Conservation (phyloP, 345 rosid genomes). For the Bretschneidera sinensis region DNA sequence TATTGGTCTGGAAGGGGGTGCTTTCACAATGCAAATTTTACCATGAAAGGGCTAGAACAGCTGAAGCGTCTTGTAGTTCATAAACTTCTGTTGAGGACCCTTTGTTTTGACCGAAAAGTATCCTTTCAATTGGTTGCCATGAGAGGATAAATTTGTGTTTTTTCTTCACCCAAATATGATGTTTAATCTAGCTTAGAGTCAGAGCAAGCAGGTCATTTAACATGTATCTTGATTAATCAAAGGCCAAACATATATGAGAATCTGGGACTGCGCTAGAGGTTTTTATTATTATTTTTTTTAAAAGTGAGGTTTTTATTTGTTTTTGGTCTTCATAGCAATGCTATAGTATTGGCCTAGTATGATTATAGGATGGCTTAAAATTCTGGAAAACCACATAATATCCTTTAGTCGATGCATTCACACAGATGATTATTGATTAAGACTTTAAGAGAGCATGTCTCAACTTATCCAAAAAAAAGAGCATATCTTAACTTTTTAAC, state of each 20-base stretch:
- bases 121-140: neutral
- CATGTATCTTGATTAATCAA: neutral
- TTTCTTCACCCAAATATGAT: too few relatives aligned
- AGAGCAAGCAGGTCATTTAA: neutral
- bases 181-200: neutral
- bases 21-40: too few relatives aligned
- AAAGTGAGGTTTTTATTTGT: neutral
- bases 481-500: neutral
- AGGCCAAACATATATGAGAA: neutral
- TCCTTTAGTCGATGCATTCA: neutral
- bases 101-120: too few relatives aligned
- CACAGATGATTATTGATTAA: neutral
- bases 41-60: too few relatives aligned
- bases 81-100: neutral
- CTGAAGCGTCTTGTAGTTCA: too few relatives aligned
- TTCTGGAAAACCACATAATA: neutral
- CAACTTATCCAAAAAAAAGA: too few relatives aligned
- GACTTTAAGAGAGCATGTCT: neutral
- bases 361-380: neutral
- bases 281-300: too few relatives aligned
- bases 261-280: neutral
- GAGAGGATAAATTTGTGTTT: neutral
- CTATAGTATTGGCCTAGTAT: neutral
- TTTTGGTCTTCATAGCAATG: neutral
- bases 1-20: too few relatives aligned